phyloP scores from a whole-genome alignment of 768 basidiomycete genomes.

The Xerocomellus amylosporus region DNA sequence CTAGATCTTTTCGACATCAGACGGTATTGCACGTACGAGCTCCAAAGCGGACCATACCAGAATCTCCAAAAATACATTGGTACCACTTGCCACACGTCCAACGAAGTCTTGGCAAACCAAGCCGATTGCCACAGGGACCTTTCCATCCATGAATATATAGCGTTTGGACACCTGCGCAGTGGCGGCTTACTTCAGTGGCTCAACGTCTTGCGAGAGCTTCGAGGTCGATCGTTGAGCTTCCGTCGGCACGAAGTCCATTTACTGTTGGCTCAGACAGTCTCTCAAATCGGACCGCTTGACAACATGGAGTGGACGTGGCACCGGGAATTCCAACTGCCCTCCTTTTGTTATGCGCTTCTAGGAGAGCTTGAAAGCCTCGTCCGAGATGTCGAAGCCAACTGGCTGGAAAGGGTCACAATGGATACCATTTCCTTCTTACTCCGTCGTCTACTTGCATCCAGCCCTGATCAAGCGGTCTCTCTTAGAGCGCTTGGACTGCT shows the following conservation, averaged over 20 bases:
- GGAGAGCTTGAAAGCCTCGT: conserved; percentile 37
- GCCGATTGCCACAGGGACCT: conserved; percentile 39
- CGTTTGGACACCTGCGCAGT: conserved; percentile 44
- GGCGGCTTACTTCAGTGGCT: conserved; percentile 47
- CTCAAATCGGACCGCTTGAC: conserved; percentile 38
- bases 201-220: conserved; percentile 47
- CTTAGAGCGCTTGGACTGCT: conserved; percentile 27
- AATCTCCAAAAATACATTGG: conserved; percentile 37
- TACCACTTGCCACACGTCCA: conserved; percentile 40
- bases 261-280: conserved; percentile 42
- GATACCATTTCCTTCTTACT: conserved; percentile 35
- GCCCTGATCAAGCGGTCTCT: conserved; percentile 9
- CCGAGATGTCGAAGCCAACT: conserved; percentile 37
- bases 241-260: conserved; percentile 38
- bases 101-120: conserved; percentile 43
- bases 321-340: conserved; percentile 27
- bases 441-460: conserved; percentile 37
- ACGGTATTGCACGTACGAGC: conserved; percentile 30
- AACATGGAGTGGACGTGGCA: conserved; percentile 39
- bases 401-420: conserved; percentile 36
- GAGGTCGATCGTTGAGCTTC: conserved; percentile 38
- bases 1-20: conserved; percentile 17
- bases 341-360: conserved; percentile 40
- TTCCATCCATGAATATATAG: conserved; percentile 42
- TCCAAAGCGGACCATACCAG: conserved; percentile 35